A percentile compares a stretch with the other conserved stretches of the same genome.
These are phyloP conservation scores for Cymbopogon citratus DNA, from an alignment of 176 grass and related monocot genomes.

Conservation along the genomic window DNA sequence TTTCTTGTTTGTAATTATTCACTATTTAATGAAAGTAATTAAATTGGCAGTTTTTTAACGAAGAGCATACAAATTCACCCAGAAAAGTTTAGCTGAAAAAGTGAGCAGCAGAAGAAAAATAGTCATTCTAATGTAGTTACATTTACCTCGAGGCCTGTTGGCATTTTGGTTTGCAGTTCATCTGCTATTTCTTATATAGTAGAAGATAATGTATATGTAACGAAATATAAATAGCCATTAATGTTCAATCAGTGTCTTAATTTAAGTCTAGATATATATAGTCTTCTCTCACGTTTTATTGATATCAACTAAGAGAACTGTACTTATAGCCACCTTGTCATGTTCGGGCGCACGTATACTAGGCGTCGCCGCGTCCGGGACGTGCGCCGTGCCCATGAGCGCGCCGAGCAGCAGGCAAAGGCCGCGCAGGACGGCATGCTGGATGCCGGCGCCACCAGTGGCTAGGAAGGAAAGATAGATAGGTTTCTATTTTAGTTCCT, in stretches of 20 bases:
- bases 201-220: neutral
- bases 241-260: neutral
- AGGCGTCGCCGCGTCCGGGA: too few species aligned
- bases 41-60: neutral
- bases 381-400: too few species aligned
- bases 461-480: too few species aligned
- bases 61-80: neutral
- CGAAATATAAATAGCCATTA: neutral
- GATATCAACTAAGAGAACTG: neutral
- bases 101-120: neutral
- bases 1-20: constrained; percentile 21
- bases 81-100: neutral
- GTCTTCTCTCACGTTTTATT: neutral
- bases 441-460: too few species aligned
- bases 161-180: neutral
- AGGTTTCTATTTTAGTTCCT: too few species aligned
- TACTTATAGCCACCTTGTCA: neutral
- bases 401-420: too few species aligned
- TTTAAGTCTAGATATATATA: neutral
- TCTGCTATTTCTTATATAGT: too few species aligned
- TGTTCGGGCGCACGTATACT: too few species aligned
- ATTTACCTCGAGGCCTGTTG: neutral
- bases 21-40: neutral
- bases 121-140: neutral
- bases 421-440: too few species aligned